Conservation (phyloP, 108 stramenopile species). For the Epithemia pelagica region DNA sequence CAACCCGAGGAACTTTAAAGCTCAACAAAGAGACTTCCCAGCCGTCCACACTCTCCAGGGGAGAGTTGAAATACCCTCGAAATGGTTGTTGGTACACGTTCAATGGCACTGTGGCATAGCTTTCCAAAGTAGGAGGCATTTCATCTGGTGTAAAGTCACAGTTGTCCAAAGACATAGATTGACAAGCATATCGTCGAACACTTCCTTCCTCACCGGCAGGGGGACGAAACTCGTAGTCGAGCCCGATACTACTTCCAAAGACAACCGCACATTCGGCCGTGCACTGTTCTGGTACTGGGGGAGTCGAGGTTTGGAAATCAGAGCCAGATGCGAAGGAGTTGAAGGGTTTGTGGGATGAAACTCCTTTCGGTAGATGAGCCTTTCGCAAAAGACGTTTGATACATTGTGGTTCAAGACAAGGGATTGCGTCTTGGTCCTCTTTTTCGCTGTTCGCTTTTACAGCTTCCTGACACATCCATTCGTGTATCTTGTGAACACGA, state of each 20-base stretch:
- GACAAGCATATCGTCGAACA: conserved; percentile 54
- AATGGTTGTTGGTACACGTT: conserved; percentile 2
- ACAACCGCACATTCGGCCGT: conserved; percentile 72
- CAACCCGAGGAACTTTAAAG: conserved; percentile 58
- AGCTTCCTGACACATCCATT: conserved; percentile 65
- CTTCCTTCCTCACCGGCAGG: conserved; percentile 24
- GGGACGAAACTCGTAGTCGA: conserved; percentile 21
- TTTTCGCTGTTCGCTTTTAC: conserved; percentile 19
- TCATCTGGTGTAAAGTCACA: conserved; percentile 19
- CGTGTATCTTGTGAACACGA: conserved; percentile 69
- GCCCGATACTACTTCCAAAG: conserved; percentile 41
- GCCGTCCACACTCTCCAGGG: conserved; percentile 40
- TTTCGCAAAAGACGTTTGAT: conserved; percentile 57
- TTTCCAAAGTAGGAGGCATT: conserved; percentile 64
- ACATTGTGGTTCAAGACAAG: conserved; percentile 39
- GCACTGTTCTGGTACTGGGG: conserved; percentile 1
- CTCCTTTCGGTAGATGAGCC: conserved; percentile 58
- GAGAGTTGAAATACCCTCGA: conserved; percentile 1
- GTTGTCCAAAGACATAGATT: conserved; percentile 20
- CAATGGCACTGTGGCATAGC: conserved; percentile 37
- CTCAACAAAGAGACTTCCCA: conserved; percentile 75
- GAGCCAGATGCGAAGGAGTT: neutral
- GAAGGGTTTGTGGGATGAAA: conserved; percentile 65
- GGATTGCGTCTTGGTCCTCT: conserved; percentile 17
- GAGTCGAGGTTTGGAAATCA: neutral